phyloP scores from a whole-genome alignment of 192 early-diverging fungal genomes.

The Coemansia sp. region DNA sequence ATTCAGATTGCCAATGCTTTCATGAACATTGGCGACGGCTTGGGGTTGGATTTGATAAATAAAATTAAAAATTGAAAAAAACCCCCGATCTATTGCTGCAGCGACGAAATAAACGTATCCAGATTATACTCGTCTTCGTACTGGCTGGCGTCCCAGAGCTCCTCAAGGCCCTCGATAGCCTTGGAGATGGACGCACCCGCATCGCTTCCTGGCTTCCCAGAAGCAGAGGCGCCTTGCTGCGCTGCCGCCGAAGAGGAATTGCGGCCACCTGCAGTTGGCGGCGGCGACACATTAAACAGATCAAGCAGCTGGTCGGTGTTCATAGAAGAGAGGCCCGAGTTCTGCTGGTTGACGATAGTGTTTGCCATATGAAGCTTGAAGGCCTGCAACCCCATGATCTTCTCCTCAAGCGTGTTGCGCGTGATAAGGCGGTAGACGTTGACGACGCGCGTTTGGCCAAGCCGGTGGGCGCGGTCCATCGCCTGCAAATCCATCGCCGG shows the following conservation, averaged over 20 bases:
- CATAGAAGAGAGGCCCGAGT: constrained; percentile 90
- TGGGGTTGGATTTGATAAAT: no score
- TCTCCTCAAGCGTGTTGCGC: constrained; percentile 95
- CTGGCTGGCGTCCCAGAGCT: constrained; percentile 88
- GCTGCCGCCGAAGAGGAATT: constrained; percentile 22
- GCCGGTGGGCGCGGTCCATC: constrained; percentile 98
- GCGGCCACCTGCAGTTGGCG: constrained; percentile 20
- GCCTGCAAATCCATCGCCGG: constrained; percentile 99
- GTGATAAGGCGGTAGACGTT: constrained; percentile 98
- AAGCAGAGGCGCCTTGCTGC: background rate
- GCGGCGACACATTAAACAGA: constrained; percentile 75
- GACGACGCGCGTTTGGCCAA: constrained; percentile 96
- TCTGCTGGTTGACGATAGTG: constrained; percentile 94
- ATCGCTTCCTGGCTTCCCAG: constrained; percentile 8
- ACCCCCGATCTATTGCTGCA: constrained; percentile 27
- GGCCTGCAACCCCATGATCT: constrained; percentile 98
- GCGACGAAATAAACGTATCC: constrained; percentile 69
- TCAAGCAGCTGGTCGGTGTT: constrained; percentile 95
- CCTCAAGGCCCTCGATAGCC: constrained; percentile 68
- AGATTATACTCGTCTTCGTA: constrained; percentile 84
- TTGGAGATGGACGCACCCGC: constrained; percentile 39
- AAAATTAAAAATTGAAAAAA: background rate
- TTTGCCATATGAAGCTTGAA: constrained; percentile 98
- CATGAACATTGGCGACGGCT: background rate
- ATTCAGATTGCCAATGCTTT: background rate